Base-by-base conservation (phyloP, 768 basidiomycete genomes). In the Psilocybe sp. region DNA sequence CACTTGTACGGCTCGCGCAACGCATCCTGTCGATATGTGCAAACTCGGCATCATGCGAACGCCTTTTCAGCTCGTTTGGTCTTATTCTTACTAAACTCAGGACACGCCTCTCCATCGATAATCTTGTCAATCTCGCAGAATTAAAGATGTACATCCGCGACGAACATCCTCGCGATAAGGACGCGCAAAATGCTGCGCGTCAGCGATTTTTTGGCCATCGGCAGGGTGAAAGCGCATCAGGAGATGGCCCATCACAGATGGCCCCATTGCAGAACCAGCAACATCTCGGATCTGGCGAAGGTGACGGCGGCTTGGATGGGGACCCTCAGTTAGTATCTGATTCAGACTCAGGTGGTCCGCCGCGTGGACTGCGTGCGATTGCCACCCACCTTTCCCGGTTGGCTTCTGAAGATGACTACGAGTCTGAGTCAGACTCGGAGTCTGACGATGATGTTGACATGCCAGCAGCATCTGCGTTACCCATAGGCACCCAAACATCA, bases 91-190 rank as follows among this genome's bases (percentile, higher is more conserved):
- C 59, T 0, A 62, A 64, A 47, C 53, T 51, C 8, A 58, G 59
- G 20, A 50, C 18, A 18, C 40, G 36, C 5, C 47, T 56, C 18
- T 23, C 32, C 4, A 51, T 39, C 20, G 12, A 47, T 18, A 42
- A 32, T 7, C 50, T 71, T n/a, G 49, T 46, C 1, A 49, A 61
- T 28, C 48, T 67, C 33, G 57, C 62, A 1, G 66, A 69, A 41
- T 53, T 64, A n/a, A 56, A 59, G 37, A 54, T 69, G 46, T 62
- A 66, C 36, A 20, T 68, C 19, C 40, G 61, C 18, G 60, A 69
- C 51, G 62, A 62, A 42, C 57, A 66, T 46, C 14, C 55, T 12
- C 42, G 43, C 2, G 8, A 33, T 11, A 43, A 34, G 13, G 41
- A 18, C 31, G 45, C 44, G 34, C 13, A 38, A 40, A 44, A 33